phyloP scores from a whole-genome alignment of 139 green algal genomes.

The Asterochloris erici region DNA sequence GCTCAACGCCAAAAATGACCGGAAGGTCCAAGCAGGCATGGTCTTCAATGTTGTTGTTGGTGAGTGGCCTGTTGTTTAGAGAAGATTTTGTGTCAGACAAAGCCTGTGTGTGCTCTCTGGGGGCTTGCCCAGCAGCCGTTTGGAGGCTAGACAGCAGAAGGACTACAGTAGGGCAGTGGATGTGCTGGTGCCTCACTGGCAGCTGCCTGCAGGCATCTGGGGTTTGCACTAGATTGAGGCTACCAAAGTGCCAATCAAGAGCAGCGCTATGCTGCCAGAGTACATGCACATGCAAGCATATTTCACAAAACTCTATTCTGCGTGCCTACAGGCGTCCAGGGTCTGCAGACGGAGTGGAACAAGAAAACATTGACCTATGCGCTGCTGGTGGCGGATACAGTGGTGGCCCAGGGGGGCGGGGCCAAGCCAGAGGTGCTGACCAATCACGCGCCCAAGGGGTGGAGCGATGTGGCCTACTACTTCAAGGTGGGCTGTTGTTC shows the following conservation, averaged over 20 bases:
- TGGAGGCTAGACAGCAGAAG: too few relatives aligned
- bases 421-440: slow-evolving; percentile 64
- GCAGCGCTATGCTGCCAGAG: too few relatives aligned
- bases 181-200: too few relatives aligned
- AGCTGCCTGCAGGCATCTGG: too few relatives aligned
- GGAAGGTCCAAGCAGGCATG: slow-evolving; percentile 44
- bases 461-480: slow-evolving; percentile 66
- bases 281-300: too few relatives aligned
- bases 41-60: slow-evolving; percentile 70
- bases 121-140: too few relatives aligned
- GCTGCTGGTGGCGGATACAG: slow-evolving; percentile 88
- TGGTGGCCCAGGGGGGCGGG: slow-evolving; percentile 55
- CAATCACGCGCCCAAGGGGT: slow-evolving; percentile 39
- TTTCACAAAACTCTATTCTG: background rate
- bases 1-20: slow-evolving; percentile 55
- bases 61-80: slow-evolving; percentile 15
- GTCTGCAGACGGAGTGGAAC: slow-evolving; percentile 16
- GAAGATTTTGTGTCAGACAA: too few relatives aligned
- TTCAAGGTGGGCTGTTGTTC: slow-evolving; percentile 30
- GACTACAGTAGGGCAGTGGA: too few relatives aligned
- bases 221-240: background rate
- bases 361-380: slow-evolving; percentile 42
- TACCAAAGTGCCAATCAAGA: background rate
- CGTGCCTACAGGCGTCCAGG: slow-evolving; percentile 23
- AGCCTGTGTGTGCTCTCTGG: too few relatives aligned